Conservation (phyloP, 176 grass and related monocot species). For the Themeda triandra region DNA sequence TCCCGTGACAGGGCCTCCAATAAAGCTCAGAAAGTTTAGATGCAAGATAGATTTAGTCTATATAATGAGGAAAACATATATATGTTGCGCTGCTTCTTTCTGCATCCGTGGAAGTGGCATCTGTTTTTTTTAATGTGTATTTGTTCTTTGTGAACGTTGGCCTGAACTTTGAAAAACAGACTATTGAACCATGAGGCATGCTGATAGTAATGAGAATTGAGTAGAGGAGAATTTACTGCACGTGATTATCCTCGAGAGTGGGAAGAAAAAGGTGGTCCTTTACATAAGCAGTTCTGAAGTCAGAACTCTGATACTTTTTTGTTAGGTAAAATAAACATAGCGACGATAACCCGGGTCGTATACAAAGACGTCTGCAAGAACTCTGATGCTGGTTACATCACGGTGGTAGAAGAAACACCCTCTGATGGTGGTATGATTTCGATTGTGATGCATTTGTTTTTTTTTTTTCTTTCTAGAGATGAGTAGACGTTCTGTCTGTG, state of each 20-base stretch:
- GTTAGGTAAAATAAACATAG: not conserved
- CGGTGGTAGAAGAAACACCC: not conserved
- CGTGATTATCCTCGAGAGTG: not conserved
- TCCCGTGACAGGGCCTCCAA: conserved; percentile 28
- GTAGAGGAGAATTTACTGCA: not conserved
- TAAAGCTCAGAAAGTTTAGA: conserved; percentile 60
- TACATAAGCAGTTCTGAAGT: not conserved
- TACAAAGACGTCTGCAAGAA: not conserved
- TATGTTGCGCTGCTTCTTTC: not conserved
- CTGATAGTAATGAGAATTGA: not conserved
- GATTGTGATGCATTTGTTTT: not conserved
- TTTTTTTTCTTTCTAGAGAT: not conserved
- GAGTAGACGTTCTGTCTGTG: not conserved
- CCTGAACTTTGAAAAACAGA: not conserved
- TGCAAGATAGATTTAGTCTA: not conserved
- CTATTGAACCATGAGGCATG: conserved; percentile 7
- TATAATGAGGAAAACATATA: not conserved
- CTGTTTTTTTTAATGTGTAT: not conserved
- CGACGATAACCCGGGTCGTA: not conserved
- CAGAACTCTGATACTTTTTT: not conserved
- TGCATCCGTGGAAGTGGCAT: not conserved
- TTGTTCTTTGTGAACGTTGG: not conserved
- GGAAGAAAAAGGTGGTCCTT: not conserved
- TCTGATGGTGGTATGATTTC: not conserved
- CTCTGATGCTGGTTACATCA: no score